Evolutionary conservation across 306 rosid species (phyloP).

Genomic region (Casuarina glauca): DNA sequence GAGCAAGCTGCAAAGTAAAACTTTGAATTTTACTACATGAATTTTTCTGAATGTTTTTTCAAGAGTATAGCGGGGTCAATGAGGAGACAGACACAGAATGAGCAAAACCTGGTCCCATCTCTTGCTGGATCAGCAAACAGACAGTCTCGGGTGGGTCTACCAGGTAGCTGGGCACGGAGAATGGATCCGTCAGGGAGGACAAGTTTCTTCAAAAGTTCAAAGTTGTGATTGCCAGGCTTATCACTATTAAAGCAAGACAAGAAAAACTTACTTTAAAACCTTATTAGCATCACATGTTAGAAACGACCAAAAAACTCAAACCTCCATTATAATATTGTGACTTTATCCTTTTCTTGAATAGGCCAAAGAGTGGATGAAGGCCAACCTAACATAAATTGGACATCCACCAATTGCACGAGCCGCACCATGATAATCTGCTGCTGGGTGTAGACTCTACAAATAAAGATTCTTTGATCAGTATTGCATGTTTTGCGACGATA

Average conservation of each 20-base stretch:
- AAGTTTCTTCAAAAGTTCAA: slow-evolving; percentile 82
- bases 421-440: slow-evolving; percentile 93
- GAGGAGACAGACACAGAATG: background rate
- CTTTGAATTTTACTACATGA: background rate
- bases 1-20: slow-evolving; percentile 66
- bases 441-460: slow-evolving; percentile 80
- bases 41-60: background rate
- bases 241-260: slow-evolving; percentile 50
- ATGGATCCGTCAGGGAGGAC: slow-evolving; percentile 97
- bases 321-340: background rate
- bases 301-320: background rate
- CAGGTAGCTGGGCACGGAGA: slow-evolving; percentile 89
- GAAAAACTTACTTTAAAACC: slow-evolving; percentile 1
- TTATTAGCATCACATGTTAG: background rate
- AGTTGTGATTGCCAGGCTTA: slow-evolving; percentile 92
- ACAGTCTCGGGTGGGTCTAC: slow-evolving; percentile 85
- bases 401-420: slow-evolving; percentile 98
- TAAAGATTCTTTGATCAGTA: slow-evolving; percentile 20
- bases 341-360: slow-evolving; percentile 1
- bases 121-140: slow-evolving; percentile 91
- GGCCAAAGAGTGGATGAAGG: background rate
- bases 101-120: slow-evolving; percentile 73
- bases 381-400: slow-evolving; percentile 88
- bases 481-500: background rate
- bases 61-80: background rate